Evolutionary conservation across 2,329 filamentous ascomycete genomes (phyloP).

Genomic region (Cladosporium sp.): DNA sequence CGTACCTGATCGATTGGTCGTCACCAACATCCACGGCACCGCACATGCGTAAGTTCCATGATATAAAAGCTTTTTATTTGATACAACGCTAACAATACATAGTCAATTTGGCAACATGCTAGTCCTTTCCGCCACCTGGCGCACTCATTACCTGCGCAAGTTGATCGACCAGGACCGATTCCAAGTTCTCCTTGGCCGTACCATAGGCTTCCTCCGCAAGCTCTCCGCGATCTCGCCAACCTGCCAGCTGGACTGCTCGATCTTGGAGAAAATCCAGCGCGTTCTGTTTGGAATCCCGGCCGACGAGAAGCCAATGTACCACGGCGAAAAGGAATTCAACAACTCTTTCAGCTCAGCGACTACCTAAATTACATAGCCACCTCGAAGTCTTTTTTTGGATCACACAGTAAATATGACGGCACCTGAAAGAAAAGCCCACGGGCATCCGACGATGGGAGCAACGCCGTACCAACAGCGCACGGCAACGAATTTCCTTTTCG

Average conservation of each 20-base stretch:
- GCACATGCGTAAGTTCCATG: slow-evolving; percentile 79
- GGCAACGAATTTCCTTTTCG: slow-evolving; percentile 12
- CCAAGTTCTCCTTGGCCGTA: slow-evolving; percentile 65
- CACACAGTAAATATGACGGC: background rate
- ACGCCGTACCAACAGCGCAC: background rate
- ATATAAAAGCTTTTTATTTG: background rate
- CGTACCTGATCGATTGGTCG: slow-evolving; percentile 67
- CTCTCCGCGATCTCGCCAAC: slow-evolving; percentile 74
- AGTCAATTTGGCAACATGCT: slow-evolving; percentile 97
- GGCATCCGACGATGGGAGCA: background rate
- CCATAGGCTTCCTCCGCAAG: slow-evolving; percentile 72
- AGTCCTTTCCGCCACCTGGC: slow-evolving; percentile 80
- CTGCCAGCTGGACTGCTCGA: slow-evolving; percentile 70
- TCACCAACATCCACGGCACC: slow-evolving; percentile 96
- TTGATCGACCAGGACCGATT: slow-evolving; percentile 60
- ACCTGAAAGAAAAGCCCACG: background rate
- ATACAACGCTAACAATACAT: slow-evolving; percentile 28
- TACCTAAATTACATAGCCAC: background rate
- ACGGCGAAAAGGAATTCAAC: slow-evolving; percentile 17
- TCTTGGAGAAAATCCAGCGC: slow-evolving; percentile 59
- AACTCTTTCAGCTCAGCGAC: slow-evolving; percentile 19
- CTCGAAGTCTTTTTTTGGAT: background rate
- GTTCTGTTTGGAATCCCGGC: slow-evolving; percentile 32
- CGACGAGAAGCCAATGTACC: slow-evolving; percentile 27
- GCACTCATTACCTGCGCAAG: slow-evolving; percentile 41